A percentile compares a stretch with the other conserved stretches of the same genome.
phyloP scores from a whole-genome alignment of 805 yeast species.

The Kazachstania taianensis region DNA sequence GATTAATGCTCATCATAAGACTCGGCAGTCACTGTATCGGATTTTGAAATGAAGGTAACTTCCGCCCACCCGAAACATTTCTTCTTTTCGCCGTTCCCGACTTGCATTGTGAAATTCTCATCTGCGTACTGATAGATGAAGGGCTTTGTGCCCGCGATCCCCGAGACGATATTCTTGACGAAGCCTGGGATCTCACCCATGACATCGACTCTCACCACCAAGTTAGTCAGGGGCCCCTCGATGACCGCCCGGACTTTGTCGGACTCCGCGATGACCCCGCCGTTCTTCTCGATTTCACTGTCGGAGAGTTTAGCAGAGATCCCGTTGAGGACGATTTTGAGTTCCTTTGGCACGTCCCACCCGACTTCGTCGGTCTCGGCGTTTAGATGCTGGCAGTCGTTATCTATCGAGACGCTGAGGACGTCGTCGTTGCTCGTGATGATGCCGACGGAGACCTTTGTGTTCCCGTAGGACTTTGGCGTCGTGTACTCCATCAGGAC shows the following conservation, averaged over 20 bases:
- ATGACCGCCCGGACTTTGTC: conserved; percentile 39
- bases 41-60: conserved; percentile 28
- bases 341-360: conserved; percentile 76
- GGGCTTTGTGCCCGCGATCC: conserved; percentile 95
- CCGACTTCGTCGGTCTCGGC: conserved; percentile 66
- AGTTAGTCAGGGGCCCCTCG: conserved; percentile 46
- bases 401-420: conserved; percentile 54
- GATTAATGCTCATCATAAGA: conserved; percentile 7
- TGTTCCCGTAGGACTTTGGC: conserved; percentile 77
- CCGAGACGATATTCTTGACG: conserved; percentile 85
- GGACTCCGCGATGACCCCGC: conserved; percentile 12
- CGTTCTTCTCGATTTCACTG: conserved; percentile 30
- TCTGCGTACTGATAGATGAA: conserved; percentile 87
- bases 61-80: conserved; percentile 27
- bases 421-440: conserved; percentile 56
- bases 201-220: conserved; percentile 90
- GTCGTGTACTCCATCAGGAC: conserved; percentile 93
- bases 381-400: conserved; percentile 49
- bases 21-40: conserved; percentile 22
- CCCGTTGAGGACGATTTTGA: conserved; percentile 50
- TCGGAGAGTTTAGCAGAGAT: conserved; percentile 36
- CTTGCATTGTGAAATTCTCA: conserved; percentile 27
- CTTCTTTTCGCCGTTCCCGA: conserved; percentile 13
- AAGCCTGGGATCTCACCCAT: conserved; percentile 95
- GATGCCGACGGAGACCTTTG: conserved; percentile 73